Base-by-base conservation (phyloP, 1,139 yeast species). In the Magnusiomyces clavatus region DNA sequence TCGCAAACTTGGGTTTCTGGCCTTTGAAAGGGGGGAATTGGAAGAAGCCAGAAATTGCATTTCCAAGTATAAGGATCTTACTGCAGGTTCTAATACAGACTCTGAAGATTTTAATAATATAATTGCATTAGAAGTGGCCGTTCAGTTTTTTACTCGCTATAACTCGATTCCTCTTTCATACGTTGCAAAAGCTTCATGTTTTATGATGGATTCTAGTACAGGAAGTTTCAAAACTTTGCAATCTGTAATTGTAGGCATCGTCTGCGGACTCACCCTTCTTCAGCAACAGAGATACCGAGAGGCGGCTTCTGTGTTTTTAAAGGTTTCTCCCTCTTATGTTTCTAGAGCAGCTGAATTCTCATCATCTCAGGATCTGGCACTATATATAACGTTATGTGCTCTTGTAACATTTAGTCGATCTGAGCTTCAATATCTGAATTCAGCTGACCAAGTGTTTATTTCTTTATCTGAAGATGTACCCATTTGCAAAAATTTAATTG, bases 371-470 rank as follows among this genome's bases (percentile, higher is more conserved):
- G 63, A 60, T 46, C 34, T 62, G 16, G 60, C 60, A 1, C 41
- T 55, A n/a, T 57, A 57, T 40, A 57, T 58, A 34, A 54, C 63
- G 2, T 46, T 62, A 16, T 58, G 60, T 42, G 64, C 63, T 6
- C 39, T 62, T 51, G 64, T 64, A 1, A 52, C 60, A 3, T 54
- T 62, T 38, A 49, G 56, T 12, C 53, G 66, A 37, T 55, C 54
- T 13, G 61, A 62, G 50, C 55, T 62, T 31, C 49, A 56, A 45
- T 60, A 50, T 47, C 51, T 62, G 48, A 51, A 57, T 31, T 55
- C 59, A 44, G 57, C 57, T 58, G 94, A 86, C 63, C 77, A 77
- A 54, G 77, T 76, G 35, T 87, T 86, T 67, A 86, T 83, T 61
- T 75, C 77, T 48, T 85, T 86, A 61, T 75, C 84, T 42, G 80